Base-by-base conservation (phyloP, 352 stramenopile genomes). In the Discostella stelligera region DNA sequence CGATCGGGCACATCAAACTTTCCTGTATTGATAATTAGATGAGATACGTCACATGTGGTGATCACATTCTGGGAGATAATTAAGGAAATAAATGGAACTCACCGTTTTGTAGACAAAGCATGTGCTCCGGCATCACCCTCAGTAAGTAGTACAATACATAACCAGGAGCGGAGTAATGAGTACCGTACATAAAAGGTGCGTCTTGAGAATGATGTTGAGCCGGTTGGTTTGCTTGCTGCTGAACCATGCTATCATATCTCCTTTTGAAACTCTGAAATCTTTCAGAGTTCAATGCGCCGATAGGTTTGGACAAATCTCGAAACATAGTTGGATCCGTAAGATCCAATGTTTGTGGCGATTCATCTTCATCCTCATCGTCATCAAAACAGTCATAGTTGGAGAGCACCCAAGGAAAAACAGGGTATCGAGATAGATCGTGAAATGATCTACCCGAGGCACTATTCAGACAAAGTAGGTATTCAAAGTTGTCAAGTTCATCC, bases 381-480 rank as follows among this genome's bases (percentile, higher is more conserved):
- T 68, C 54, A n/a, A 58, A 18, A 10, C 55, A 25, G 13, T 32
- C 73, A 78, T 98, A 98, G 79, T 98, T 91, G 55, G 84, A 46
- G 6, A 98, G 65, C 18, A 98, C 87, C 96, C 96, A 98, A 32
- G 96, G 96, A 78, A 98, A 98, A 16, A 98, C 93, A 1, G 95
- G 96, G 75, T 98, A 98, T 63, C 95, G 88, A 11, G 82, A 87
- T 23, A 95, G 65, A 75, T 96, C 93, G 79, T 98, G 97, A 86
- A 97, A 98, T 25, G 94, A 97, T 9, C 97, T 81, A n/a, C 97
- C 97, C 0, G 97, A 96, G 11, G 98, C 90, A 4, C 94, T 96
- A 89, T 99, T 99, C 14, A 99, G 87, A 37, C 97, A 90, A 89
- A 98, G 96, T 23, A 99, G 87, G 85, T 99, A 99, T 67, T 98